Evolutionary conservation across 169 alveolate species (phyloP).

Genomic region (Plasmodium knowlesi): DNA sequence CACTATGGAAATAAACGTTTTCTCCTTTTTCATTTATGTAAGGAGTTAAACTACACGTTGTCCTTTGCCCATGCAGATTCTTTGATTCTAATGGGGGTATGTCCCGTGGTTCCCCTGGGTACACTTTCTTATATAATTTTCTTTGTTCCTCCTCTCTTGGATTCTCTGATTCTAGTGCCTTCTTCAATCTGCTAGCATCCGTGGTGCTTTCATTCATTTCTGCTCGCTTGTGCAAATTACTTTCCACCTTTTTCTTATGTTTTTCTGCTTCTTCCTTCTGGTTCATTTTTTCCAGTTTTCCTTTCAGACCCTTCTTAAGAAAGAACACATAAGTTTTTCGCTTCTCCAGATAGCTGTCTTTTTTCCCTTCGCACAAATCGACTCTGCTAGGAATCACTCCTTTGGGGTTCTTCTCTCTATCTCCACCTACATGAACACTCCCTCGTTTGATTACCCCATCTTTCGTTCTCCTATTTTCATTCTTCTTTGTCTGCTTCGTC

Average conservation of each 20-base stretch:
- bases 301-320: conserved; percentile 31
- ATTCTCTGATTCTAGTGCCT: background rate
- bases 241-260: background rate
- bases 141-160: background rate
- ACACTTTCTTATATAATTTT: background rate
- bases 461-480: background rate
- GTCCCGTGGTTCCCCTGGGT: background rate
- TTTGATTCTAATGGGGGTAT: background rate
- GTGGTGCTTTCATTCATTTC: background rate
- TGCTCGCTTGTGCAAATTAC: background rate
- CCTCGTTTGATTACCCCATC: background rate
- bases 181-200: background rate
- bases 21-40: background rate
- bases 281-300: conserved; percentile 10
- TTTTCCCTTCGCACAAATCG: background rate
- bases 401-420: background rate
- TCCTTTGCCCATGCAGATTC: background rate
- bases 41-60: background rate
- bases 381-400: background rate
- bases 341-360: conserved; percentile 5
- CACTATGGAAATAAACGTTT: background rate
- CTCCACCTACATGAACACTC: background rate
- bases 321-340: conserved; percentile 13
- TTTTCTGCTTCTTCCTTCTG: background rate
- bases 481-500: background rate